Percentiles rank a stretch among this genome's conserved stretches.
Conservation (phyloP, 1,139 yeast species). For the Lodderomyces oxycetoniae region DNA sequence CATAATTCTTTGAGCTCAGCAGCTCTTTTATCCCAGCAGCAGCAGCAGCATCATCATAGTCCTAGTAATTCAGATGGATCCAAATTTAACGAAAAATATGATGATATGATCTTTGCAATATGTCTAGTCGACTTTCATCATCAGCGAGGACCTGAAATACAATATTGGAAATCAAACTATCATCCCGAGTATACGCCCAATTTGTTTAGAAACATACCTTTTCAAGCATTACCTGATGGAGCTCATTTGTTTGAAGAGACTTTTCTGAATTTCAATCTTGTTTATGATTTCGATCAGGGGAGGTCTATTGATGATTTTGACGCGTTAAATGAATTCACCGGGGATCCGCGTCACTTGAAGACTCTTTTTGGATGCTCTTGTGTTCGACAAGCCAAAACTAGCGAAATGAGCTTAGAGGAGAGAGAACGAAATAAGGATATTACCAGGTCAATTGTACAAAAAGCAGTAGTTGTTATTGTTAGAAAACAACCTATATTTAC, state of each 20-base stretch:
- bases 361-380: constrained; percentile 94
- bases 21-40: too few species aligned
- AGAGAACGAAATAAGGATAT: constrained; percentile 57
- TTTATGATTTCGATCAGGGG: constrained; percentile 59
- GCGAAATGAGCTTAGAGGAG: constrained; percentile 47
- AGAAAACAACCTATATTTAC: constrained; percentile 78
- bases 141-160: constrained; percentile 90
- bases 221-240: constrained; percentile 95
- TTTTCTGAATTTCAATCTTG: constrained; percentile 81
- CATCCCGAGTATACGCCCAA: constrained; percentile 33
- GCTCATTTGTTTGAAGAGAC: constrained; percentile 90
- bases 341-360: constrained; percentile 48
- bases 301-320: constrained; percentile 41
- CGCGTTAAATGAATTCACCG: constrained; percentile 41
- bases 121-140: constrained; percentile 94
- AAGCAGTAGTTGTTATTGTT: constrained; percentile 83
- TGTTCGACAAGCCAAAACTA: constrained; percentile 72
- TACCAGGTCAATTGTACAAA: constrained; percentile 87
- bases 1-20: too few species aligned
- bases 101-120: constrained; percentile 66
- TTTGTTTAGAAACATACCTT: constrained; percentile 86
- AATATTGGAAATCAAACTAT: constrained; percentile 79
- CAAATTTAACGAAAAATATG: constrained; percentile 11
- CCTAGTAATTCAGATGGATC: too few species aligned
- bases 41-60: constrained; percentile 4